Conservation (phyloP, 2,329 filamentous ascomycete genomes). For the Ophiostoma piceae region DNA sequence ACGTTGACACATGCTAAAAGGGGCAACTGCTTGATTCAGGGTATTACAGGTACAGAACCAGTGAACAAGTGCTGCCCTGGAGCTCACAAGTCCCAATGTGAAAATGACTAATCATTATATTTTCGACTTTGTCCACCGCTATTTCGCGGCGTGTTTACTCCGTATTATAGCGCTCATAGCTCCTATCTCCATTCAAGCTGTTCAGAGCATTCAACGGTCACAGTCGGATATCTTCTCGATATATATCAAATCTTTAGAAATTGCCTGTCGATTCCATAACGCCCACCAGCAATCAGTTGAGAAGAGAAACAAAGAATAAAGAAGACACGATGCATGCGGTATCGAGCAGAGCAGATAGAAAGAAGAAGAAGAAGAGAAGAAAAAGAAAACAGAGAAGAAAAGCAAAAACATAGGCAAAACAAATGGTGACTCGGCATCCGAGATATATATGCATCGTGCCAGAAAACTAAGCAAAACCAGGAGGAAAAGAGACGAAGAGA, state of each 20-base stretch:
- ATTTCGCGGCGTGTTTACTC: background rate
- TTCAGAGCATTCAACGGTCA: background rate
- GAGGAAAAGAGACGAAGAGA: background rate
- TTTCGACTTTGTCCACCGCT: constrained; percentile 3
- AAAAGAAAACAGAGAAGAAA: background rate
- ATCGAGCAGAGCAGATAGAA: background rate
- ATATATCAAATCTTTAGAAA: background rate
- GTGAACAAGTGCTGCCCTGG: too few relatives aligned
- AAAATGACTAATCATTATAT: background rate
- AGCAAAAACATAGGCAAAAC: background rate
- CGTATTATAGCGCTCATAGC: background rate
- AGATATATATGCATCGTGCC: constrained; percentile 11
- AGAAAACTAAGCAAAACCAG: background rate
- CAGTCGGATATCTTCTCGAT: too few relatives aligned
- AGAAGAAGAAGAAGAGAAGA: background rate
- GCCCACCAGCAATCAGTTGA: background rate
- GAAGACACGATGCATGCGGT: background rate
- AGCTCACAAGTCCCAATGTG: background rate
- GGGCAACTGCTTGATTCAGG: background rate
- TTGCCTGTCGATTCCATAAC: background rate
- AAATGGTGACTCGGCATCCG: background rate
- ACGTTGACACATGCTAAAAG: background rate
- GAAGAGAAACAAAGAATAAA: background rate
- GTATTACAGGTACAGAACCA: too few relatives aligned
- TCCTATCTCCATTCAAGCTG: background rate